Evolutionary conservation across 768 basidiomycete species (phyloP).

Genomic region (Lactarius hengduanensis): DNA sequence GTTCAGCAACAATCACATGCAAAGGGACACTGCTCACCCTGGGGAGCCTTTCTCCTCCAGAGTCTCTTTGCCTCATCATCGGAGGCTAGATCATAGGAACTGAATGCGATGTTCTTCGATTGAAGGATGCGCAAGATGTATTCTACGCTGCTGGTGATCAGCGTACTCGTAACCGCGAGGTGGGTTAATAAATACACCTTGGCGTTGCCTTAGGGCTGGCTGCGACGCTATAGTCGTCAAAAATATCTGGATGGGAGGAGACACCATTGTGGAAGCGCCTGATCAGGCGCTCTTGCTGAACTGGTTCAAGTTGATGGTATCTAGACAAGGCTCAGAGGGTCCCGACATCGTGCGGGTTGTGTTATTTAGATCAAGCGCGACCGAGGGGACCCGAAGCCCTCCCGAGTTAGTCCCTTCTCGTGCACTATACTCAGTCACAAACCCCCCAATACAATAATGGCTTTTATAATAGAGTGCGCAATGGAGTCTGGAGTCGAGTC

Average conservation of each 20-base stretch:
- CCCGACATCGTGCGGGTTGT: background rate
- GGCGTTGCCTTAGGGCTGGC: conserved; percentile 70
- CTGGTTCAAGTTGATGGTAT: background rate
- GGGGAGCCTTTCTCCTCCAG: conserved; percentile 80
- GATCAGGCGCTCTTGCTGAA: background rate
- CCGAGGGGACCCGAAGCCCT: background rate
- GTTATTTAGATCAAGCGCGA: background rate
- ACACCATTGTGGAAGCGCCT: conserved; percentile 48
- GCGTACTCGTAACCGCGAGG: background rate
- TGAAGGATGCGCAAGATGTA: conserved; percentile 80
- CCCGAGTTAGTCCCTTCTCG: no score
- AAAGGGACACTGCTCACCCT: conserved; percentile 41
- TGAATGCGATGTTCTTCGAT: conserved; percentile 81
- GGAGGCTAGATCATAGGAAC: conserved; percentile 80
- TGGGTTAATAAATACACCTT: conserved; percentile 45
- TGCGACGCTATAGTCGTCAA: conserved; percentile 89
- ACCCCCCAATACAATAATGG: background rate
- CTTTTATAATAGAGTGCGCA: background rate
- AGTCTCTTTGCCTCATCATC: conserved; percentile 76
- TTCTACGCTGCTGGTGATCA: conserved; percentile 45
- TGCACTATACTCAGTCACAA: background rate
- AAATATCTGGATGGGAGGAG: conserved; percentile 82
- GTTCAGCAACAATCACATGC: background rate
- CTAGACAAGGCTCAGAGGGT: background rate
- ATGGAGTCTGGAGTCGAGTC: background rate